Base-by-base conservation (phyloP, 371 early-diverging fungal species). In the Lichtheimia ramosa region DNA sequence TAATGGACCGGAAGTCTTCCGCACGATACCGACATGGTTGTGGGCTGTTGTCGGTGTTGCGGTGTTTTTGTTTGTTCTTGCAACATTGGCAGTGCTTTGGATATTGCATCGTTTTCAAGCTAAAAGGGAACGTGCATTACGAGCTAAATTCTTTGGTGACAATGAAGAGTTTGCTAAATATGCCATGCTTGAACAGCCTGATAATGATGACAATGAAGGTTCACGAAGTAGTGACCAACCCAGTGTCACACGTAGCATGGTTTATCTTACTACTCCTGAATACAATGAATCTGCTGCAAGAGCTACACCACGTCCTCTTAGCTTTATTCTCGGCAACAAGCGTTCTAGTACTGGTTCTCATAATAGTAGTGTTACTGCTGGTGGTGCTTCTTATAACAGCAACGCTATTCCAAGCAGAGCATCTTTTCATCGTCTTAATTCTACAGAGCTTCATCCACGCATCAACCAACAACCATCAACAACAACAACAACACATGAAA, bases 51-150 rank as follows among this genome's bases (percentile, higher is more conserved):
- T 77, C 13, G 75, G 64, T 23, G 54, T 63, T 3, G 62, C 65
- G 7, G 54, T 77, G 13, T 40, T 74, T 7, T 15, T 80, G 12
- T 80, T 80, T 66, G 66, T 77, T 14, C 6, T 70, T 2, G 10
- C 69, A 0, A 65, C 70, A 2, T 43, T 80, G 3, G 49, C 57
- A 16, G 23, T 60, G 3, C 65, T 80, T 8, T 77, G 77, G 75
- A n/a, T 75, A 2, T 59, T 80, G 27, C 81, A 80, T 58, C 71
- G 77, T 4, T 80, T 72, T 54, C 81, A 80, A 52, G 73, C 77
- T 20, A 68, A 65, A 27, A 63, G 68, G 48, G 81, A 77, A 42
- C 75, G 69, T 50, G 72, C 58, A 23, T 75, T 75, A 60, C 68
- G 69, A 16, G 48, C 24, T 20, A 62, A 61, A 15, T 80, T 80